Base-by-base conservation (phyloP, 768 basidiomycete genomes). In the Lactifluus piperatus region DNA sequence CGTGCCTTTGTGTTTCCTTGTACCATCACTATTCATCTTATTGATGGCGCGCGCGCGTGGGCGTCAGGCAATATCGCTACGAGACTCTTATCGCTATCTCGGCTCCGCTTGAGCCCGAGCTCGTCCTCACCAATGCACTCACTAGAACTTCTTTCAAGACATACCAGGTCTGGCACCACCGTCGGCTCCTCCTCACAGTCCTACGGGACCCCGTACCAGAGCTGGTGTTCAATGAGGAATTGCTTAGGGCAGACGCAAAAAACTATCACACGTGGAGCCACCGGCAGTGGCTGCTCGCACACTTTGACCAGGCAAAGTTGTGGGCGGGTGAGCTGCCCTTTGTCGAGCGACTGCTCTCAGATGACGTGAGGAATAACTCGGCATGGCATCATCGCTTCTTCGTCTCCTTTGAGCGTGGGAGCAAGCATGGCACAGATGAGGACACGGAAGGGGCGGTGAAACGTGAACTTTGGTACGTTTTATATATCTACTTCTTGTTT, bases 241-340 rank as follows among this genome's bases (percentile, higher is more conserved):
- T 84, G 1, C 81, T 99, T 30, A 73, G 80, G 8, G 78, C 73
- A 22, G 97, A 99, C 69, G 73, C 82, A 46, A 99, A 99, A 81
- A 99, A 99, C 75, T 99, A 99, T 71, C 95, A 98, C 71, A 98
- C 97, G 0, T 99, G 97, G 97, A 90, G 91, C 8, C 95, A 97
- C 72, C 81, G 95, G 7, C 94, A 99, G 71, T 97, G 94, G 93
- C 71, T 94, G 13, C 82, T 97, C 44, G 85, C 89, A 9, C 83
- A 86, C 68, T 94, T 94, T 76, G 83, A 85, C 65, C 78, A 84
- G 57, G 77, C 81, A 36, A 77, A 72, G n/a, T 65, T 92, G 62
- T 93, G 90, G 90, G 72, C 63, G 1, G 78, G 76, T 14, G 93
- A 95, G 72, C 74, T 90, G n/a, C 77, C 81, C 45, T 93, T 85